These are phyloP conservation scores for Cladosporium colombiae DNA, from an alignment of 2,329 filamentous ascomycete genomes.

Conservation along the genomic window DNA sequence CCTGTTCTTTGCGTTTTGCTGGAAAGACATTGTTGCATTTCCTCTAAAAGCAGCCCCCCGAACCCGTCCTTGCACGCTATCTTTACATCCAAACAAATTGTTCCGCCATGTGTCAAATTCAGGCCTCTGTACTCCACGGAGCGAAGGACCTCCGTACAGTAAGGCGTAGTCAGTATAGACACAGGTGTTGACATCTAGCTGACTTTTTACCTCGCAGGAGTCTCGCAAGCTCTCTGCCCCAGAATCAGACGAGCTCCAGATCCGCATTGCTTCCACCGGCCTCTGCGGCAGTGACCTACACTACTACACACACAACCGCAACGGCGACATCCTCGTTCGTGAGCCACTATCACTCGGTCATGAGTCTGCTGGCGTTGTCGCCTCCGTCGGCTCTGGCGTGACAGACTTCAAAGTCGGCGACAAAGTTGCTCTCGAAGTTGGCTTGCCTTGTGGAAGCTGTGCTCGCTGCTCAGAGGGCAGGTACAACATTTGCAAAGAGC, in stretches of 20 bases:
- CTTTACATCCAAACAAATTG: background rate
- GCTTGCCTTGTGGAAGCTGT: slow-evolving; percentile 73
- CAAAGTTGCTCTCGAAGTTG: slow-evolving; percentile 89
- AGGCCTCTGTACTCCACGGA: slow-evolving; percentile 60
- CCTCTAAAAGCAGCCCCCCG: background rate
- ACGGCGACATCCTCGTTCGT: slow-evolving; percentile 80
- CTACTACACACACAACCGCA: slow-evolving; percentile 85
- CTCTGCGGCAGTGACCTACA: slow-evolving; percentile 74
- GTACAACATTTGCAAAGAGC: slow-evolving; percentile 63
- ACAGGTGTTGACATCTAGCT: background rate
- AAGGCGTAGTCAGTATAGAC: slow-evolving; percentile 28
- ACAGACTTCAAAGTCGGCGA: slow-evolving; percentile 68
- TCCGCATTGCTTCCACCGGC: slow-evolving; percentile 65
- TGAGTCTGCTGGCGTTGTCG: slow-evolving; percentile 76
- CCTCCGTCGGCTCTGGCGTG: slow-evolving; percentile 62
- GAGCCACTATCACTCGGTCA: slow-evolving; percentile 80
- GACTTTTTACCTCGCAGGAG: slow-evolving; percentile 48
- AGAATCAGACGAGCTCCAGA: slow-evolving; percentile 58
- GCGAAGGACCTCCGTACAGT: slow-evolving; percentile 62
- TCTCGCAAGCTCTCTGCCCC: slow-evolving; percentile 51
- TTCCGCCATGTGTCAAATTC: slow-evolving; percentile 38
- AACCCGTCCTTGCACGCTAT: background rate
- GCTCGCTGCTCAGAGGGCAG: slow-evolving; percentile 56
- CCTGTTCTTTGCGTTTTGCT: background rate
- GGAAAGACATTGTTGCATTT: background rate